A percentile compares a stretch with the other conserved stretches of the same genome.
Evolutionary conservation across 1,284 basidiomycete genomes (phyloP).

Genomic region (Moesziomyces aphidis): DNA sequence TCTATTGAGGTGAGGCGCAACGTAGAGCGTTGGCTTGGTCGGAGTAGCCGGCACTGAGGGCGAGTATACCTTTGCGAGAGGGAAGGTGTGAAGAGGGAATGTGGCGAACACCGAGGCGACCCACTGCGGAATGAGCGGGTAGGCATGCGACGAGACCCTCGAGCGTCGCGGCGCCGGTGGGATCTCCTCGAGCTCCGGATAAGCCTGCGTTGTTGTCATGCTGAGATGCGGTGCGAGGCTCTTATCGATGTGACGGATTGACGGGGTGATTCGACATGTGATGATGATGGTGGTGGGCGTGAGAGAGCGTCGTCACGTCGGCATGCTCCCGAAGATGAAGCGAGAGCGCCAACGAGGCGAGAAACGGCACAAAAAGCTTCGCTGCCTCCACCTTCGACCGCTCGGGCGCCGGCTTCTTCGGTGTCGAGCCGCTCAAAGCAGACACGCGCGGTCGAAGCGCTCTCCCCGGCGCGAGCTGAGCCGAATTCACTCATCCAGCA

Average conservation of each 20-base stretch:
- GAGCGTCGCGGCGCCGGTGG: constrained; percentile 47
- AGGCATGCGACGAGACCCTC: constrained; percentile 15
- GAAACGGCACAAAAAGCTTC: background rate
- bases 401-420: no score
- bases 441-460: no score
- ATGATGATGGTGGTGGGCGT: background rate
- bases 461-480: no score
- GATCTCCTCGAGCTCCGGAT: constrained; percentile 51
- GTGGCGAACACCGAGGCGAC: constrained; percentile 38
- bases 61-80: constrained; percentile 30
- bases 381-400: background rate
- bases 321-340: background rate
- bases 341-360: background rate
- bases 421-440: no score
- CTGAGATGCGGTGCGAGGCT: background rate
- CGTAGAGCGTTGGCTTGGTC: constrained; percentile 38
- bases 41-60: constrained; percentile 19
- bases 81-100: constrained; percentile 47
- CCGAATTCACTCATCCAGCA: no score
- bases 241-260: background rate
- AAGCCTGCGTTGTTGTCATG: constrained; percentile 21
- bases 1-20: constrained; percentile 47
- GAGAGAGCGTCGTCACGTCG: background rate
- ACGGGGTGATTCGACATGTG: background rate
- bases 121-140: constrained; percentile 31